Conservation (phyloP, 2,329 filamentous ascomycete genomes). For the Cladosporium velox region DNA sequence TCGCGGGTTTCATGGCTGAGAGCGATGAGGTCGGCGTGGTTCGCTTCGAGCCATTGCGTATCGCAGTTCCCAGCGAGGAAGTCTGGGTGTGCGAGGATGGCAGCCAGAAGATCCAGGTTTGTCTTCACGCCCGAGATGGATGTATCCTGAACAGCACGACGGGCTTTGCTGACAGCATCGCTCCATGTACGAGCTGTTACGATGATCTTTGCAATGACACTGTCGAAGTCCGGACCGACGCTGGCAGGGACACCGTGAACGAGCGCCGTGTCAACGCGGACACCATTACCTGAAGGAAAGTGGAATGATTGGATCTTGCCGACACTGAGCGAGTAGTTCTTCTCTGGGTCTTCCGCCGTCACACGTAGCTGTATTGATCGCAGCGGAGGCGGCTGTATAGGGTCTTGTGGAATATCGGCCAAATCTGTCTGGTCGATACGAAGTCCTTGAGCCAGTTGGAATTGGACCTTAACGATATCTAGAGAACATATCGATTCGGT, state of each 20-base stretch:
- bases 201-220: conserved; percentile 61
- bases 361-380: conserved; percentile 60
- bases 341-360: conserved; percentile 57
- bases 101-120: conserved; percentile 57
- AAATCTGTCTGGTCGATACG: conserved; percentile 7
- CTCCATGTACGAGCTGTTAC: conserved; percentile 57
- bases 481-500: conserved; percentile 57
- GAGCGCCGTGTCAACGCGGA: conserved; percentile 60
- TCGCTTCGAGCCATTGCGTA: conserved; percentile 60
- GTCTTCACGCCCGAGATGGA: conserved; percentile 60
- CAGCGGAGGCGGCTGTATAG: conserved; percentile 41
- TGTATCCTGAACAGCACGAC: conserved; percentile 58
- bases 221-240: conserved; percentile 60
- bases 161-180: conserved; percentile 55
- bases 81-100: conserved; percentile 53
- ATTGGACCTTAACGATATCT: conserved; percentile 59
- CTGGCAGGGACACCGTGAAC: conserved; percentile 45
- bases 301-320: conserved; percentile 59
- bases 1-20: conserved; percentile 23
- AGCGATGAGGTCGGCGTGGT: conserved; percentile 46
- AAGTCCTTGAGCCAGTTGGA: conserved; percentile 55
- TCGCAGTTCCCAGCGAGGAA: conserved; percentile 54
- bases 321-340: conserved; percentile 59
- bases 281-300: conserved; percentile 60
- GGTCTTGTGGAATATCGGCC: conserved; percentile 40